Percentiles rank a stretch among this genome's conserved stretches.
These are phyloP conservation scores for Pyrenochaeta sp. DNA, from an alignment of 2,329 filamentous ascomycete species.

Conservation along the genomic window DNA sequence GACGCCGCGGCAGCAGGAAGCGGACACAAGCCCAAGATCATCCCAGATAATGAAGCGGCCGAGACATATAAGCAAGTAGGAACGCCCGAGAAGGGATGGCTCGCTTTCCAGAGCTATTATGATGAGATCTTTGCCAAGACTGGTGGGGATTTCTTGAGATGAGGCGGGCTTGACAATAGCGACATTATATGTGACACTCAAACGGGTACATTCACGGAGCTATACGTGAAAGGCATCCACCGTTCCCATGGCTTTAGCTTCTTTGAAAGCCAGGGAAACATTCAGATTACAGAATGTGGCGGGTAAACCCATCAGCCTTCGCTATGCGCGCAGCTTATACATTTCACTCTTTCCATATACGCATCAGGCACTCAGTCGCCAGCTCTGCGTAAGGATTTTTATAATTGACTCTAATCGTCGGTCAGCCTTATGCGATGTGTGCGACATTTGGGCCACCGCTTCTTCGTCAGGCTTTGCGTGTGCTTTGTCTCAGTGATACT, in stretches of 20 bases:
- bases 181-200: not conserved
- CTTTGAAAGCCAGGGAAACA: no score
- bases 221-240: not conserved
- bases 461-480: not conserved
- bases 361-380: no score
- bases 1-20: slow-evolving; percentile 51
- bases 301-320: no score
- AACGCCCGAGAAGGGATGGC: slow-evolving; percentile 61
- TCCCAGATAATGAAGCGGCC: slow-evolving; percentile 51
- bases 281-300: no score
- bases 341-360: no score
- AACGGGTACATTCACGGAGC: not conserved
- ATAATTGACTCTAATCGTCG: no score
- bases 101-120: slow-evolving; percentile 63
- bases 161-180: not conserved
- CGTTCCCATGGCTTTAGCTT: not conserved
- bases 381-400: no score
- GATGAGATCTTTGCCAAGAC: slow-evolving; percentile 63
- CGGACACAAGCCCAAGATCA: slow-evolving; percentile 52
- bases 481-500: not conserved
- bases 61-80: slow-evolving; percentile 54
- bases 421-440: not conserved
- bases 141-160: slow-evolving; percentile 59
- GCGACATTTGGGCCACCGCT: not conserved
- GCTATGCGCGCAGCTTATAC: no score